Evolutionary conservation across 2,329 filamentous ascomycete genomes (phyloP).

Genomic region (Cytospora piceae): DNA sequence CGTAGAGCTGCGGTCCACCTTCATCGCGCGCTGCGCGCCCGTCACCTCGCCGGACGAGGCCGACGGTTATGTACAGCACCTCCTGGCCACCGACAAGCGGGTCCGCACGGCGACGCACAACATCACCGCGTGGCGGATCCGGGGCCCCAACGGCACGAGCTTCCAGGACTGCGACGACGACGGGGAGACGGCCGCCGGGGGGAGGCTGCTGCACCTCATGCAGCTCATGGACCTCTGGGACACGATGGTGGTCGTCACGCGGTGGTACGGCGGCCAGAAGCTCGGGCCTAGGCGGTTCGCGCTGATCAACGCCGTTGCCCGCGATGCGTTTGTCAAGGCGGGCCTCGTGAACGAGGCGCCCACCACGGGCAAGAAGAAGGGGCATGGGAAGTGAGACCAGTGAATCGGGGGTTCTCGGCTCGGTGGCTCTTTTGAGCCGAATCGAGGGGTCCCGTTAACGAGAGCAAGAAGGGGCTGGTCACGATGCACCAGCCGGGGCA

Average conservation of each 20-base stretch:
- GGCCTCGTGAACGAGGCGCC: constrained; percentile 65
- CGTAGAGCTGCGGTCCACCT: constrained; percentile 84
- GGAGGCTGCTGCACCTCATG: constrained; percentile 83
- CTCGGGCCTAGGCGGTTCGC: constrained; percentile 88
- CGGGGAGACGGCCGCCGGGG: constrained; percentile 90
- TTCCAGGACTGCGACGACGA: constrained; percentile 96
- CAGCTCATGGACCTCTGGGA: constrained; percentile 95
- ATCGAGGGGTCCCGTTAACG: neutral
- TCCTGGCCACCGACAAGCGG: constrained; percentile 82
- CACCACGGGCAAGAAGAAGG: constrained; percentile 47
- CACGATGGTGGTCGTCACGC: constrained; percentile 86
- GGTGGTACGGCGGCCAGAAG: constrained; percentile 94
- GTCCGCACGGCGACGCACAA: constrained; percentile 90
- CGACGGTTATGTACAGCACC: constrained; percentile 69
- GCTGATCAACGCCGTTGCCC: constrained; percentile 83
- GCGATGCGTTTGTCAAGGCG: constrained; percentile 81
- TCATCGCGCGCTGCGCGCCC: constrained; percentile 75
- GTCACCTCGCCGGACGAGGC: constrained; percentile 75
- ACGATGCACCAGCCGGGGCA: neutral
- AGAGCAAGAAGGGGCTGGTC: neutral
- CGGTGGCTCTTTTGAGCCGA: neutral
- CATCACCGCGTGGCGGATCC: constrained; percentile 91
- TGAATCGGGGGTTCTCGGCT: neutral
- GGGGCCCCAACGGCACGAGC: constrained; percentile 56
- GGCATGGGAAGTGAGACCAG: constrained; percentile 38